Evolutionary conservation across 306 rosid species (phyloP), one percentile per base, ranked within the genome.

Genomic region (Dalbergia cochinchinensis): DNA sequence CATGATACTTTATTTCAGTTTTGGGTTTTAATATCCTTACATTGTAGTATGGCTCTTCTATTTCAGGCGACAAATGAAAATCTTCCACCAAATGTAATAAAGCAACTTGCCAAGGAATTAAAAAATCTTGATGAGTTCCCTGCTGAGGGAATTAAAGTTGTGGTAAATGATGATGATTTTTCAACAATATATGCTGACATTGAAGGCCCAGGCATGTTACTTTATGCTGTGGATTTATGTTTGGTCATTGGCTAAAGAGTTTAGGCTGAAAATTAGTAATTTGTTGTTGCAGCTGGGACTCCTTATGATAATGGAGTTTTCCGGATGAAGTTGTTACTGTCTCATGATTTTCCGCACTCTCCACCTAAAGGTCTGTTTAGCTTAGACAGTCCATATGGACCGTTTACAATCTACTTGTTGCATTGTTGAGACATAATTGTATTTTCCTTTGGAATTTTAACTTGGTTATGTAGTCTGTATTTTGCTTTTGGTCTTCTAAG

Each of bases 221-320:
- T 50, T 73, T 54, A 35, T 64, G 65, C 41, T 34, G 55, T 42
- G 74, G 61, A 31, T 66, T 13, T 39, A 33, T 0, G 19, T 19
- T 79, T 66, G 37, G n/a, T 6, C 44, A 15, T 83, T 82, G 5
- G 47, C 47, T 73, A 10, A 12, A 6, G 13, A 73, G 67, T 18
- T 59, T 37, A 42, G 41, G 58, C 79, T 85, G 31, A 26, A 44
- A 85, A 69, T 14, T 18, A 15, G 42, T 45, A 6, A n/a, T 70
- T 35, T 81, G 26, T 75, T 58, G 81, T 82, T 85, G 85, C 98
- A 96, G 99, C 91, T 71, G 98, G 93, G 61, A 96, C 99, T 78
- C 99, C 99, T 10, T 96, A 93, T 37, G 99, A 96, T 69, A 91
- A 90, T 86, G 99, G 99, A 33, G 91, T 91, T 85, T 96, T 96